Base-by-base conservation (phyloP, 129 eudicot species). In the Helichrysum umbraculigerum region DNA sequence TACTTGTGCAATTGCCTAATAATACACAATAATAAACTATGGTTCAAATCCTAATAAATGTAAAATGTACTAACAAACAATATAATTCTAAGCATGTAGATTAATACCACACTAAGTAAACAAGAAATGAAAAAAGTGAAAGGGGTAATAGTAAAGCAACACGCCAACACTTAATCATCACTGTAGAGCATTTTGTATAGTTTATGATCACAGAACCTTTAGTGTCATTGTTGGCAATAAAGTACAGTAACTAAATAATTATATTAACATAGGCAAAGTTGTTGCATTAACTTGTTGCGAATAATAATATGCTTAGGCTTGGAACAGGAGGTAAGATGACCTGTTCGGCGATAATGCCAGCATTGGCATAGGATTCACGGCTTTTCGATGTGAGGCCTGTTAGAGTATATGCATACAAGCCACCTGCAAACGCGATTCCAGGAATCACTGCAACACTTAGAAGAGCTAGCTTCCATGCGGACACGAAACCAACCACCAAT, bases 361-460 rank as follows among this genome's bases (percentile, higher is more conserved):
- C 99, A 83, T 83, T 94, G 37, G 99, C 96, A 86, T 94, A 94
- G 2, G 99, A 94, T 86, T 91, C 97, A 0, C 99, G 96, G 50
- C 99, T 94, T 82, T 94, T 94, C 52, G 99, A 94, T 8, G 99
- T 94, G 67, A 94, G 96, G 37, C 99, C 97, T 0, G 99, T 94
- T 68, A 94, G 92, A 41, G 99, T 94, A 64, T 94, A 91, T 0
- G 97, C 96, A 71, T 94, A 94, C 71, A 94, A 81, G n/a, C 97
- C 99, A 6, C 99, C 99, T 4, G 99, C 99, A 83, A 94, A 94
- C 11, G 99, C 99, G 61, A 94, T 94, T 25, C 99, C 99, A 0
- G 99, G 99, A 29, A 94, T 94, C 35, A 94, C 99, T 29, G 99
- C 99, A 66, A 94, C 88, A 74, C 99, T 94, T 7, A 94, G 92